phyloP scores from a whole-genome alignment of 306 rosid genomes.

The Astragalus membranaceus region DNA sequence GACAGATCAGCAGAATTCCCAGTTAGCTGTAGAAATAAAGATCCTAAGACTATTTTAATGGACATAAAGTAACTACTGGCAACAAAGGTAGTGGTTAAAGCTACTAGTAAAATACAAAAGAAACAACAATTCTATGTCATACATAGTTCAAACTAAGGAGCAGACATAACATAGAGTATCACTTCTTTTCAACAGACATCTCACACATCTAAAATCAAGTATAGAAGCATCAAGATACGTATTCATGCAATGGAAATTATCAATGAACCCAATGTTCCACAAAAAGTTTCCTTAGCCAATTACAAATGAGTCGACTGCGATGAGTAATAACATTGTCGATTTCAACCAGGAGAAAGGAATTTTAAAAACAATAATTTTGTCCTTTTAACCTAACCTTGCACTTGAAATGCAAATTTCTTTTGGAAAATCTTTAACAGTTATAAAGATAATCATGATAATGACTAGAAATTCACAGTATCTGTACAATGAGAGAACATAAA shows the following conservation, averaged over 20 bases:
- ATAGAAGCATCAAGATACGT: background rate
- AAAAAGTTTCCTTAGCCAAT: background rate
- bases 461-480: background rate
- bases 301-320: background rate
- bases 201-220: background rate
- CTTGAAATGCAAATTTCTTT: background rate
- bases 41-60: conserved; percentile 3
- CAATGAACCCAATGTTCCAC: background rate
- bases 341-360: background rate
- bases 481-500: background rate
- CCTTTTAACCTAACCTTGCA: background rate
- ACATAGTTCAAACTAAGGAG: background rate
- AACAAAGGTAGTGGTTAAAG: background rate
- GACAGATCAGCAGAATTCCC: conserved; percentile 82
- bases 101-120: background rate
- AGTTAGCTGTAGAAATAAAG: conserved; percentile 54
- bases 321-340: background rate
- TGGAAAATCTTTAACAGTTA: background rate
- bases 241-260: background rate
- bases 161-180: background rate
- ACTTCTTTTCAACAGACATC: background rate
- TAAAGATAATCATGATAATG: background rate
- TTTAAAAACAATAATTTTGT: background rate
- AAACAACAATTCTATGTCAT: background rate
- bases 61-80: background rate